These are phyloP conservation scores for Alectoria sarmentosa DNA, from an alignment of 495 filamentous ascomycete genomes.

Conservation along the genomic window DNA sequence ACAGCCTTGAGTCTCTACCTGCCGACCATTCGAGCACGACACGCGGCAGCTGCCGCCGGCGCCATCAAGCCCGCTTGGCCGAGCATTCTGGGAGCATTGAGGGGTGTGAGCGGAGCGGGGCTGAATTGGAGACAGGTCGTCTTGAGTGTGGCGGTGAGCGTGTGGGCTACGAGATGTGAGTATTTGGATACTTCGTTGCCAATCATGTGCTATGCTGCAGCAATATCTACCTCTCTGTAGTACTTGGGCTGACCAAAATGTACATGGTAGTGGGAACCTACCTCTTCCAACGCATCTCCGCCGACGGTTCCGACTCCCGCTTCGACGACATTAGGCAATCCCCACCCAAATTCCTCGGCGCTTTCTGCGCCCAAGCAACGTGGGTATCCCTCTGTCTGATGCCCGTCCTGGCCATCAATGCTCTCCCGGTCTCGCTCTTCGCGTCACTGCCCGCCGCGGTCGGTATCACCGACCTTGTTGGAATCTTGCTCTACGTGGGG, in stretches of 20 bases:
- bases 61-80: slow-evolving; percentile 39
- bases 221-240: slow-evolving; percentile 4
- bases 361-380: slow-evolving; percentile 52
- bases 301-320: slow-evolving; percentile 48
- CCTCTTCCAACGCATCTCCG: slow-evolving; percentile 49
- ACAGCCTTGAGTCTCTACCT: slow-evolving; percentile 51
- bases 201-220: not conserved
- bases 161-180: slow-evolving; percentile 54
- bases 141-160: slow-evolving; percentile 45
- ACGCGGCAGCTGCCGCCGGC: slow-evolving; percentile 34
- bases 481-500: slow-evolving; percentile 45
- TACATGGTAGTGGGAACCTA: slow-evolving; percentile 47
- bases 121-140: slow-evolving; percentile 58
- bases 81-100: slow-evolving; percentile 37
- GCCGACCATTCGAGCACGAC: slow-evolving; percentile 46
- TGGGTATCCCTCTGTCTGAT: slow-evolving; percentile 57
- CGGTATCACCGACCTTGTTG: slow-evolving; percentile 43
- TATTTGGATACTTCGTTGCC: not conserved
- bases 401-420: slow-evolving; percentile 53
- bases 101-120: slow-evolving; percentile 27
- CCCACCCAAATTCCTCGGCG: slow-evolving; percentile 44
- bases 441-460: slow-evolving; percentile 36
- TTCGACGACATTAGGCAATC: slow-evolving; percentile 53
- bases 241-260: not conserved
- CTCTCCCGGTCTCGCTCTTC: slow-evolving; percentile 44